phyloP scores from a whole-genome alignment of 2,329 filamentous ascomycete species.

The Beauveria asiatica region DNA sequence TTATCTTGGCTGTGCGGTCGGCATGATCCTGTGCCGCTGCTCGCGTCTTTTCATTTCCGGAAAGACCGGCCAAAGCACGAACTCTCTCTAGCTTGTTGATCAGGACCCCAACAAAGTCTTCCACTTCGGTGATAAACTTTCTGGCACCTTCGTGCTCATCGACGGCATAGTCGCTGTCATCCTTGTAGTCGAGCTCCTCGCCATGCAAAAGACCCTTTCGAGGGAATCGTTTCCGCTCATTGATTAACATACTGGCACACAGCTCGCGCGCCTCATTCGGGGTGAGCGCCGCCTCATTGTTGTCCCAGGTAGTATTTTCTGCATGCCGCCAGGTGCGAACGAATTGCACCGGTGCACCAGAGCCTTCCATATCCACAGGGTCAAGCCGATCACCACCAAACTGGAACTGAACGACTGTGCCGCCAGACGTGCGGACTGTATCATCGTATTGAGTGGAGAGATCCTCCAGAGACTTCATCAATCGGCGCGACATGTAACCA shows the following conservation, averaged over 20 bases:
- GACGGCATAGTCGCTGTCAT: conserved; percentile 58
- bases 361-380: conserved; percentile 95
- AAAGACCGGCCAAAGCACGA: conserved; percentile 43
- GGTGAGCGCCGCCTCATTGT: conserved; percentile 62
- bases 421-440: conserved; percentile 85
- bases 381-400: conserved; percentile 95
- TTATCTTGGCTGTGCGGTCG: conserved; percentile 77
- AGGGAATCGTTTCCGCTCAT: conserved; percentile 57
- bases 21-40: conserved; percentile 33
- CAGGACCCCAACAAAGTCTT: conserved; percentile 57
- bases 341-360: conserved; percentile 86
- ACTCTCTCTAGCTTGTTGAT: conserved; percentile 52
- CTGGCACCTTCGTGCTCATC: conserved; percentile 77
- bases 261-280: conserved; percentile 65
- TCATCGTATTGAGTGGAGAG: conserved; percentile 88
- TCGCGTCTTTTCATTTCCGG: conserved; percentile 20
- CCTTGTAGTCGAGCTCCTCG: conserved; percentile 58
- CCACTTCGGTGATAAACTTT: conserved; percentile 71
- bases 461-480: conserved; percentile 98
- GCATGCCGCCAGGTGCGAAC: conserved; percentile 81
- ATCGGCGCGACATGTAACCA: conserved; percentile 93
- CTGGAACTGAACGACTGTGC: conserved; percentile 89
- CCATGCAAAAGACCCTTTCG: conserved; percentile 53
- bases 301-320: conserved; percentile 69
- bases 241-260: conserved; percentile 58